Evolutionary conservation across 768 basidiomycete genomes (phyloP), one percentile per base, ranked within the genome.

Genomic region (Boletus reticuloceps): DNA sequence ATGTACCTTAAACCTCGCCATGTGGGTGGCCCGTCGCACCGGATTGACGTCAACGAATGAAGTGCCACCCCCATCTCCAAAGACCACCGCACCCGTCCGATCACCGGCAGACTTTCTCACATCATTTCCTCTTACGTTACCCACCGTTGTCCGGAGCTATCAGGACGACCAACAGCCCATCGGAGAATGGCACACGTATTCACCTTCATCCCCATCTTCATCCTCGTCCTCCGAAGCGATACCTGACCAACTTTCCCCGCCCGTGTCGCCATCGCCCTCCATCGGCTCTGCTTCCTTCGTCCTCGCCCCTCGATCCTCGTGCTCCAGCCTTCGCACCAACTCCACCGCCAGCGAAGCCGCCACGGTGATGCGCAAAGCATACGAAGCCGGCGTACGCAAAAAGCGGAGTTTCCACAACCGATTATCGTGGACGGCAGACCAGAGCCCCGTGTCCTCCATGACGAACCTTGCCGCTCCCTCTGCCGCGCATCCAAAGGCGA

Each of bases 1-100:
- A 56, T 91, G 92, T 66, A 73, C 78, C 32, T 74, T 75, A 37
- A 96, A 96, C 64, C 78, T 93, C 16, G 67, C 75, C 17, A 71
- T 80, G 41, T 96, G 94, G 94, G 75, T 81, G 61, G 72, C 74
- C 20, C 81, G 82, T 4, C 64, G 76, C 34, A 73, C 69, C 9
- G 72, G 75, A 19, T 64, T 83, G 43, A 66, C 72, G 37, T 63
- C 72, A 19, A 45, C 51, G 32, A 60, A 56, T 37, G 58, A 62
- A 14, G 53, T 38, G 12, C 20, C 44, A 13, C 47, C 54, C 3
- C 41, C 48, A 1, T 50, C 47, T 5, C 52, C 50, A 43, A 47
- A 50, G 50, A n/a, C 45, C 17, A 58, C 54, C 54, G 65, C 65
- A 48, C 69, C 68, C 54, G 69, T 61, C 10, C 70, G 72, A 46